Percentiles rank a stretch among this genome's conserved stretches.
Evolutionary conservation across 495 filamentous ascomycete species (phyloP).

Genomic region (Alectoria sarmentosa): DNA sequence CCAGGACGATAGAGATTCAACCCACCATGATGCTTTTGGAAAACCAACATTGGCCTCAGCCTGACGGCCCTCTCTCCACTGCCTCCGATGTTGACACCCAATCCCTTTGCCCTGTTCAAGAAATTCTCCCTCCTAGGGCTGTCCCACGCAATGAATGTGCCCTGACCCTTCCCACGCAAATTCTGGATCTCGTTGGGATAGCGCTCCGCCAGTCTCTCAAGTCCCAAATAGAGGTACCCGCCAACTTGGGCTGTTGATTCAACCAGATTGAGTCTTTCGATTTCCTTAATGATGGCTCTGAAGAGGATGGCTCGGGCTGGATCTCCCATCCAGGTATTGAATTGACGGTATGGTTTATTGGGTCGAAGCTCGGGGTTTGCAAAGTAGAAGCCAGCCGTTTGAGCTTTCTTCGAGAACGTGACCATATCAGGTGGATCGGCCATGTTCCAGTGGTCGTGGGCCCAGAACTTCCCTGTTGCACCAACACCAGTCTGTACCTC

Average conservation of each 20-base stretch:
- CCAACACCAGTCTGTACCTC: slow-evolving; percentile 98
- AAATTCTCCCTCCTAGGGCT: slow-evolving; percentile 79
- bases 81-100: slow-evolving; percentile 92
- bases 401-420: slow-evolving; percentile 97
- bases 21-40: slow-evolving; percentile 86
- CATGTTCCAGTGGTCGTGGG: slow-evolving; percentile 95
- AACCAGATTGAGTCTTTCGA: slow-evolving; percentile 74
- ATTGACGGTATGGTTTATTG: slow-evolving; percentile 98
- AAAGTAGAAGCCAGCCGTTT: slow-evolving; percentile 96
- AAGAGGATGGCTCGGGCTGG: slow-evolving; percentile 85
- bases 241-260: slow-evolving; percentile 73
- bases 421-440: slow-evolving; percentile 89
- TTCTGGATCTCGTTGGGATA: slow-evolving; percentile 84
- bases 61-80: slow-evolving; percentile 73
- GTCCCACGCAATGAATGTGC: slow-evolving; percentile 97
- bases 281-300: slow-evolving; percentile 84
- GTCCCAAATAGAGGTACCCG: slow-evolving; percentile 69
- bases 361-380: slow-evolving; percentile 82
- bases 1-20: slow-evolving; percentile 20
- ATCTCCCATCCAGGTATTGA: slow-evolving; percentile 99
- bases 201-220: slow-evolving; percentile 60
- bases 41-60: slow-evolving; percentile 91
- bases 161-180: slow-evolving; percentile 86
- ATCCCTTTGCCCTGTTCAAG: slow-evolving; percentile 68
- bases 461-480: slow-evolving; percentile 96